phyloP scores from a whole-genome alignment of 164 flowering plant species.

The Nelumbo lutea region DNA sequence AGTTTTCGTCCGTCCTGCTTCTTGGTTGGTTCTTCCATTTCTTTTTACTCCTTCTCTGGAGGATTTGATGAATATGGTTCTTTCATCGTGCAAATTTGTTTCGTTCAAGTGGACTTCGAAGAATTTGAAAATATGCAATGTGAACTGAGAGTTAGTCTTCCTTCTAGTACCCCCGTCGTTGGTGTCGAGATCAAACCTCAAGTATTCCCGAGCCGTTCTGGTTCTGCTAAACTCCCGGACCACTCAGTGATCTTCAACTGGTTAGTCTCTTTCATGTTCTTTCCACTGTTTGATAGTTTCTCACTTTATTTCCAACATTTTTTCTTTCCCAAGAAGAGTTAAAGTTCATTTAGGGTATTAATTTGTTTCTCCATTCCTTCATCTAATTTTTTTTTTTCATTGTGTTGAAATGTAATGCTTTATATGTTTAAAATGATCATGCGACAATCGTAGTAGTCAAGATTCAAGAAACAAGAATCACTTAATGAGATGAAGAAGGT shows the following conservation, averaged over 20 bases:
- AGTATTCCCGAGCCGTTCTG: neutral
- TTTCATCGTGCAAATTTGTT: neutral
- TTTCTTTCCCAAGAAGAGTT: too few relatives aligned
- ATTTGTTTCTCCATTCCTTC: too few relatives aligned
- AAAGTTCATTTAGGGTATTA: too few relatives aligned
- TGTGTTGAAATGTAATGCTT: neutral
- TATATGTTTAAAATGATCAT: too few relatives aligned
- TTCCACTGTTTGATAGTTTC: neutral
- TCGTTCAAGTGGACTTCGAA: neutral
- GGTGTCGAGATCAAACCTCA: constrained; percentile 16
- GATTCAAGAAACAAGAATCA: too few relatives aligned
- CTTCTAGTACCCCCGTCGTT: constrained; percentile 18
- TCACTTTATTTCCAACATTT: neutral
- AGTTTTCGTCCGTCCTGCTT: neutral
- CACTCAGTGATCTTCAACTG: constrained; percentile 10
- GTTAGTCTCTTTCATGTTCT: constrained; percentile 7
- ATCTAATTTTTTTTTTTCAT: neutral
- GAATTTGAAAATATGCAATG: constrained; percentile 1
- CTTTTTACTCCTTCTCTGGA: neutral
- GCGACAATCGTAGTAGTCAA: too few relatives aligned
- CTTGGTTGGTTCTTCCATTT: neutral
- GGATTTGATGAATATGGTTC: constrained; percentile 1
- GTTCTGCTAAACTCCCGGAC: neutral
- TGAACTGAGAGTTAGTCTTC: constrained; percentile 1
- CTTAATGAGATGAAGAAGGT: too few relatives aligned